Base-by-base conservation (phyloP, 176 grass and related monocot species). In the Puya raimondii region DNA sequence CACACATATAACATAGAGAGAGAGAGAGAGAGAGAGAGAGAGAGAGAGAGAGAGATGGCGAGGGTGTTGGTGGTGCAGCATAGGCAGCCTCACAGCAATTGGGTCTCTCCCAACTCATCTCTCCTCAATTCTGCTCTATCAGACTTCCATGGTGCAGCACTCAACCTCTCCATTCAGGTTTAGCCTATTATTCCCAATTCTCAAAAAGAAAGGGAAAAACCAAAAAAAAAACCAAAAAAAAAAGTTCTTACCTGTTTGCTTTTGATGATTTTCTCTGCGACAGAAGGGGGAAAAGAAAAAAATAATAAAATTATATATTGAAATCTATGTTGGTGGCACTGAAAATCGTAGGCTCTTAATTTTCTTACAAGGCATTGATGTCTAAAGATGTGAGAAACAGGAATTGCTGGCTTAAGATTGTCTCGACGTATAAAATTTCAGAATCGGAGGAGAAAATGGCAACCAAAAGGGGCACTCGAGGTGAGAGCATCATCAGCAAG, bases 151-250 rank as follows among this genome's bases (percentile, higher is more conserved):
- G 82, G 78, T 42, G 69, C 87, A 22, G 64, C 78, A 23, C 66
- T 91, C 64, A 72, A 74, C 64, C 20, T 91, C 81, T 91, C 94
- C 12, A 8, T 70, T 50, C 82, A 88, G 82, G 89, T 99, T 51
- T 5, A 8, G 20, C 67, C 5, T 68, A 47, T 12, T 68, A 47
- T 12, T 25, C 1, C 33, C 33, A 42, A 42, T 42, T 42, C 33
- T 42, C 33, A 42, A 7, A 42, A 42, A 0, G 4, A 7, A 42
- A 33, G 5, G 29, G 5, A 33, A 33, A 33, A 33, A 6, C 29
- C 27, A 3, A 2, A 29, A 29, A 29, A 29, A 33, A 6, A 7
- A n/a, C n/a, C n/a, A 42, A 42, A 42, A 42, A 42, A 22, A 22
- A 3, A 18, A 18, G 56, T 10, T 59, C 12, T 17, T 59, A 59